phyloP scores from a whole-genome alignment of 305 asterid genomes.

The Solanum chacoense region DNA sequence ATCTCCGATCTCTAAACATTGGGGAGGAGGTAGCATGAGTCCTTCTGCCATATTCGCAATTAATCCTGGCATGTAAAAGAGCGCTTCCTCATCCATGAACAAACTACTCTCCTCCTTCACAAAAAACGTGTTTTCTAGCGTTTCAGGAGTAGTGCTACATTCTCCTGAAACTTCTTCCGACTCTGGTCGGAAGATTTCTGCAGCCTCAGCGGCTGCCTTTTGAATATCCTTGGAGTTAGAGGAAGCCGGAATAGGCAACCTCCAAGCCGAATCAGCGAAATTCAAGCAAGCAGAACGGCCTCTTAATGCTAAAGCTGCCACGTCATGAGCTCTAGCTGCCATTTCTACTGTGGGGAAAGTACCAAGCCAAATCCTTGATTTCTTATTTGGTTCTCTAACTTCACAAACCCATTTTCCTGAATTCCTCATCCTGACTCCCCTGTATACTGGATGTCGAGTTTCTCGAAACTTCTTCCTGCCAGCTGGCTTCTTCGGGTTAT shows the following conservation, averaged over 20 bases:
- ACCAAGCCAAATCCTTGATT: background rate
- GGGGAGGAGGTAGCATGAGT: conserved; percentile 52
- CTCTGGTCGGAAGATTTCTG: conserved; percentile 17
- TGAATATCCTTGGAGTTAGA: conserved; percentile 34
- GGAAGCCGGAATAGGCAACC: conserved; percentile 41
- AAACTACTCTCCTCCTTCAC: background rate
- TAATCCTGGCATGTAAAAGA: conserved; percentile 46
- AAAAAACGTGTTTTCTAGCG: background rate
- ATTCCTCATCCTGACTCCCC: conserved; percentile 45
- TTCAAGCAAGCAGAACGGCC: conserved; percentile 66
- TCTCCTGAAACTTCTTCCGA: background rate
- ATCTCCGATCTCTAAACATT: background rate
- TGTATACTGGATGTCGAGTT: conserved; percentile 58
- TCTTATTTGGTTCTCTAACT: background rate
- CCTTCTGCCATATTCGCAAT: conserved; percentile 50
- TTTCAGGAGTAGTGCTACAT: background rate
- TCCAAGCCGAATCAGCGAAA: conserved; percentile 63
- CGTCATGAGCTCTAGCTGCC: conserved; percentile 60
- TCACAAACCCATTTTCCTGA: conserved; percentile 52
- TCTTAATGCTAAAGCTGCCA: conserved; percentile 57
- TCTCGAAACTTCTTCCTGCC: conserved; percentile 64
- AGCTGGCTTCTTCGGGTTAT: conserved; percentile 47
- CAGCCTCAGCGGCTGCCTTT: conserved; percentile 30
- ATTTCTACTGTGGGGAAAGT: background rate
- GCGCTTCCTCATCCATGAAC: conserved; percentile 1